Evolutionary conservation across 2,329 filamentous ascomycete species (phyloP).

Genomic region (Coniochaeta sp.): DNA sequence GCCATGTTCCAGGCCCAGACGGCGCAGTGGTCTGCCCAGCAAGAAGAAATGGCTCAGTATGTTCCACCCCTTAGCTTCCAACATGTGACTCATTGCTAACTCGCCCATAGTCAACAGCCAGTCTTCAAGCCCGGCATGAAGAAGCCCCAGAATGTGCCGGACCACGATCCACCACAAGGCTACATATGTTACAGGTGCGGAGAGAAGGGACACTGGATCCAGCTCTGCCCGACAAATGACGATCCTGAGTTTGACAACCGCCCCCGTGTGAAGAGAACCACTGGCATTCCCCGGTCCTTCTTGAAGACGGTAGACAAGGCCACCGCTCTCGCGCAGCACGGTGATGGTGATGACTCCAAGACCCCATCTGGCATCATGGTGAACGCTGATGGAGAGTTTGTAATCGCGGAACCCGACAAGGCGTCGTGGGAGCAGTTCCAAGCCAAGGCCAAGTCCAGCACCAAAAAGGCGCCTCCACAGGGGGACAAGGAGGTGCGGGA

Average conservation of each 20-base stretch:
- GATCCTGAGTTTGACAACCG: conserved; percentile 93
- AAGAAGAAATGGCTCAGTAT: conserved; percentile 84
- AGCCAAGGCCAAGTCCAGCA: conserved; percentile 81
- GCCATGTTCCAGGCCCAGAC: conserved; percentile 88
- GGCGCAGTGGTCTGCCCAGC: conserved; percentile 87
- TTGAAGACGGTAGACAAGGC: conserved; percentile 94
- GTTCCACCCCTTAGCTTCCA: conserved; percentile 19
- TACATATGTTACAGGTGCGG: conserved; percentile 96
- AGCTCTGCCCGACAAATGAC: conserved; percentile 96
- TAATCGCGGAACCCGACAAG: conserved; percentile 92
- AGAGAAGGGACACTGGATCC: conserved; percentile 99
- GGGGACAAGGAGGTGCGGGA: conserved; percentile 77
- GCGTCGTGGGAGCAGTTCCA: conserved; percentile 96
- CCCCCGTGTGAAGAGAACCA: conserved; percentile 89
- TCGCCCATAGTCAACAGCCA: conserved; percentile 46
- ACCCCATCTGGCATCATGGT: conserved; percentile 90
- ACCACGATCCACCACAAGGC: conserved; percentile 85
- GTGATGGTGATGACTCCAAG: conserved; percentile 68
- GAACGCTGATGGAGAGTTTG: conserved; percentile 94
- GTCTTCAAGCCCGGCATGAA: conserved; percentile 56
- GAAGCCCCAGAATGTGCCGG: conserved; percentile 68
- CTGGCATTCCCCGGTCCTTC: conserved; percentile 92
- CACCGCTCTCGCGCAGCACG: conserved; percentile 63
- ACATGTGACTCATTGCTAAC: conserved; percentile 20
- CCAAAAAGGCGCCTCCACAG: conserved; percentile 67